phyloP scores from a whole-genome alignment of 176 grass and related monocot species.

The Oryza brachyantha region DNA sequence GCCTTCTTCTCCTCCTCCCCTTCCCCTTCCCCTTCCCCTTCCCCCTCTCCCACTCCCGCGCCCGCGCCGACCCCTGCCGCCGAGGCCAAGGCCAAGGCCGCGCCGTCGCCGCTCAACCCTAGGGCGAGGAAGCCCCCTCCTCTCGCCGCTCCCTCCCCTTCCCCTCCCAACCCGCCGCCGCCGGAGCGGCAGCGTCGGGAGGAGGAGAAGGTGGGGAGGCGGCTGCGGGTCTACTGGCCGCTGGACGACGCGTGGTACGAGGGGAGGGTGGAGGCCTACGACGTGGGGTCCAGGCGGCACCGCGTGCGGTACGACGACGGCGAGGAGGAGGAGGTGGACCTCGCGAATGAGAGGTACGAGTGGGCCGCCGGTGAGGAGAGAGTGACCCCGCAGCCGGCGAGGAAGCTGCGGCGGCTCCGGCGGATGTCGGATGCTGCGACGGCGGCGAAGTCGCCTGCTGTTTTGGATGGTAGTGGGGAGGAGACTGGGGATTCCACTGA shows the following conservation, averaged over 20 bases:
- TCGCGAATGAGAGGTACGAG: constrained; percentile 64
- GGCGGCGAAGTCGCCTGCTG: constrained; percentile 12
- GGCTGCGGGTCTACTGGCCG: constrained; percentile 84
- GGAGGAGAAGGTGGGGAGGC: constrained; percentile 36
- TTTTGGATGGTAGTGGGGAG: constrained; percentile 27
- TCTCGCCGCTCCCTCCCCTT: constrained; percentile 38
- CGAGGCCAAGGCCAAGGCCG: constrained; percentile 30
- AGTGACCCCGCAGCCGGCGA: constrained; percentile 16
- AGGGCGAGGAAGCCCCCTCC: constrained; percentile 49
- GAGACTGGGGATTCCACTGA: constrained; percentile 49
- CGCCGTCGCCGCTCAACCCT: constrained; percentile 39
- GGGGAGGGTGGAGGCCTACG: constrained; percentile 60
- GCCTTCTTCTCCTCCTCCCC: constrained; percentile 73
- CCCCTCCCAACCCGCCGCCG: constrained; percentile 21
- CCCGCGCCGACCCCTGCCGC: constrained; percentile 6
- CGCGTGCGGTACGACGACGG: constrained; percentile 69
- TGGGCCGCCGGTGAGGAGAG: constrained; percentile 47
- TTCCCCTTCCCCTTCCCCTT: constrained; percentile 6
- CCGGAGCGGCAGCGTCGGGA: background rate
- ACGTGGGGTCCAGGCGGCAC: constrained; percentile 44
- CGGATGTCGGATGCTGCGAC: constrained; percentile 46
- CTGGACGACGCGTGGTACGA: constrained; percentile 81
- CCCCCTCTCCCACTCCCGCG: constrained; percentile 15
- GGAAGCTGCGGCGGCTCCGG: constrained; percentile 75
- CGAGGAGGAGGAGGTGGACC: constrained; percentile 73